phyloP scores from a whole-genome alignment of 2,329 filamentous ascomycete genomes.

The Daldinia sp. region DNA sequence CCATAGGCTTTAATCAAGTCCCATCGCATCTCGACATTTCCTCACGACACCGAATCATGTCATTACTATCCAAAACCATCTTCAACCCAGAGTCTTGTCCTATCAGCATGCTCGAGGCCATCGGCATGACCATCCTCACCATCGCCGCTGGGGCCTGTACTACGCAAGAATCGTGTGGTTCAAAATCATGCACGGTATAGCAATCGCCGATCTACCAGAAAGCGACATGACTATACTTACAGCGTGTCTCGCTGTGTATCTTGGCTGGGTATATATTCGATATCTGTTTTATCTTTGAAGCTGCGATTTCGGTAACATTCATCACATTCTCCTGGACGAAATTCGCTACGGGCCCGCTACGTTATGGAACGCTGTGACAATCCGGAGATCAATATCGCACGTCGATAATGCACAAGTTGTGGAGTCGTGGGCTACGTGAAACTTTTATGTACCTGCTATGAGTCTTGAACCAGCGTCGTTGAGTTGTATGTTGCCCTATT shows the following conservation, averaged over 20 bases:
- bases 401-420: too few species aligned
- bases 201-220: too few species aligned
- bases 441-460: constrained; percentile 23
- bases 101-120: constrained; percentile 57
- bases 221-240: too few species aligned
- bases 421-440: constrained; percentile 28
- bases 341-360: constrained; percentile 53
- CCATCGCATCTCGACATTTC: too few species aligned
- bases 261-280: too few species aligned
- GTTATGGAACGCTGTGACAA: not conserved
- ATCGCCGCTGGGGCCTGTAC: constrained; percentile 51
- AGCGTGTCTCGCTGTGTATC: too few species aligned
- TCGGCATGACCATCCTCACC: constrained; percentile 60
- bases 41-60: not conserved
- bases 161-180: too few species aligned
- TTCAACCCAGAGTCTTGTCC: not conserved
- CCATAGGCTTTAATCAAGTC: not conserved
- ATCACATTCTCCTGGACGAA: constrained; percentile 62
- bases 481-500: constrained; percentile 29
- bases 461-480: constrained; percentile 20
- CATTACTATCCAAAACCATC: not conserved
- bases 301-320: constrained; percentile 54
- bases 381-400: constrained; percentile 2
- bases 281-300: too few species aligned
- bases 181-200: too few species aligned